These are phyloP conservation scores for Byssoonygena ceratinophila DNA, from an alignment of 2,329 filamentous ascomycete genomes.

Conservation along the genomic window DNA sequence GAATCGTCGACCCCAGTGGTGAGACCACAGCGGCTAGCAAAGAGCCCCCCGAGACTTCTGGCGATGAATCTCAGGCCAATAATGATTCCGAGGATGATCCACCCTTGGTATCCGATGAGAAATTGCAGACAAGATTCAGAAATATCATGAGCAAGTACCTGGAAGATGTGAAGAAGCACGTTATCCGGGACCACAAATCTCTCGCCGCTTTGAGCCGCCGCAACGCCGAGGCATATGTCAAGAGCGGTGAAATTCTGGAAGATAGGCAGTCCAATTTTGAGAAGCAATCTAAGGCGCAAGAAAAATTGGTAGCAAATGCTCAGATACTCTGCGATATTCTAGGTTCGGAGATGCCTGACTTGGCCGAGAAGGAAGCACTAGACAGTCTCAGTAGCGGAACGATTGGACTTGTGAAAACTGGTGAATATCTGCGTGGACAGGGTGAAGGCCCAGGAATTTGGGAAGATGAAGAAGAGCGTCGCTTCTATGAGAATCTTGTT, in stretches of 20 bases:
- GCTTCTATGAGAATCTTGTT: conserved; percentile 94
- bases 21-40: conserved; percentile 44
- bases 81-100: conserved; percentile 50
- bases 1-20: conserved; percentile 72
- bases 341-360: conserved; percentile 82
- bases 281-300: conserved; percentile 82
- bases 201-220: conserved; percentile 78
- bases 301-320: conserved; percentile 79
- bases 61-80: conserved; percentile 42
- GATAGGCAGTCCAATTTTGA: conserved; percentile 94
- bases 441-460: conserved; percentile 89
- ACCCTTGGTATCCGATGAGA: conserved; percentile 60
- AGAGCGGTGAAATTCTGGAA: conserved; percentile 96
- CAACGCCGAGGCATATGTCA: conserved; percentile 96
- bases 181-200: conserved; percentile 83
- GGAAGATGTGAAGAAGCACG: conserved; percentile 80
- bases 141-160: conserved; percentile 81
- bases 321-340: conserved; percentile 83
- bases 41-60: conserved; percentile 42
- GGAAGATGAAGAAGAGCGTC: conserved; percentile 95
- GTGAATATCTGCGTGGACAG: conserved; percentile 82
- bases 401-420: conserved; percentile 87
- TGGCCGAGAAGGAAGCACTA: conserved; percentile 69
- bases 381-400: conserved; percentile 58
- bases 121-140: conserved; percentile 74